Evolutionary conservation across 371 early-diverging fungal species (phyloP), one percentile per base, ranked within the genome.

Genomic region (Actinomucor elegans): DNA sequence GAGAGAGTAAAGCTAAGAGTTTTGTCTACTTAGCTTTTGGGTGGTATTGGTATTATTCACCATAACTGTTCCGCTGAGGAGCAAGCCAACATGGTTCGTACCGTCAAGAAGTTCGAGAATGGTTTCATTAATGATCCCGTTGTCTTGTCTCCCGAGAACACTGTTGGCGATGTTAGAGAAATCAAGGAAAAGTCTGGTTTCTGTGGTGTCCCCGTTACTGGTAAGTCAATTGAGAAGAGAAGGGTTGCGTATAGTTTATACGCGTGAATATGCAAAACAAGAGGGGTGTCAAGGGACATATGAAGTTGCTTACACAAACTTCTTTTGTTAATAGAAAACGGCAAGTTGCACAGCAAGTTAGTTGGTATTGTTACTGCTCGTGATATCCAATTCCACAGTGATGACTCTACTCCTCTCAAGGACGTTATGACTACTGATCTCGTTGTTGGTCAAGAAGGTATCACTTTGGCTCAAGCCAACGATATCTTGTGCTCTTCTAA

Each of bases 81-180:
- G 65, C 98, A 98, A 81, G 93, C 94, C 20, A 91, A 85, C 15
- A 96, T 98, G 97, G 96, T 98, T 50, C 89, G 94, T 68, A 88
- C 90, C 72, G 98, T 98, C 76, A 96, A 94, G 84, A 94, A 88
- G 81, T 98, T 90, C 60, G 98, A 98, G 69, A 98, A 98, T 77
- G 98, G 98, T 20, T 98, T 96, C 80, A 98, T 98, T 71, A 81
- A 87, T 23, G 96, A 98, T 63, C 96, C 98, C 18, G 71, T 94
- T 38, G 89, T 89, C 68, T 75, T 98, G 60, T 83, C 88, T 55
- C 92, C 94, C 46, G 68, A 76, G 32, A 79, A 94, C 78, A 91
- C 87, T 44, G 91, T 96, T 44, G 81, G 83, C 48, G 94, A 95
- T 68, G 93, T 98, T 43, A 78, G 87, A 46, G 75, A 81, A 32